phyloP scores from a whole-genome alignment of 257 asterid species.

The Ilex aquifolium region DNA sequence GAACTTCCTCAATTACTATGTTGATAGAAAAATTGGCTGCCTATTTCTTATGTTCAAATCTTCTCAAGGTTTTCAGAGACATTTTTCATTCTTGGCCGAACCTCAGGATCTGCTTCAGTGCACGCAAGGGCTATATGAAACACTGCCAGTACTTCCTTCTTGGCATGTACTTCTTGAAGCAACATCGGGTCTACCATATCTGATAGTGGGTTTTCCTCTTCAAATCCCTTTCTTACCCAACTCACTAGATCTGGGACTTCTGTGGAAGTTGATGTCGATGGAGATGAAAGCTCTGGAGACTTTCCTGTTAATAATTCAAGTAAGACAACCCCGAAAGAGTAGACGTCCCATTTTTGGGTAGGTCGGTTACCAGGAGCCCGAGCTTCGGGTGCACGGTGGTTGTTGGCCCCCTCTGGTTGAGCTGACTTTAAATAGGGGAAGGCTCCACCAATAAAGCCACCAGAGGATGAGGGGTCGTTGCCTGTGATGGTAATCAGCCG shows the following conservation, averaged over 20 bases:
- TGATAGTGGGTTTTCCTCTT: constrained; percentile 60
- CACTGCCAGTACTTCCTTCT: constrained; percentile 69
- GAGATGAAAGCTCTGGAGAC: constrained; percentile 66
- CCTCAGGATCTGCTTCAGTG: constrained; percentile 84
- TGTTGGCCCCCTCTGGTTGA: constrained; percentile 51
- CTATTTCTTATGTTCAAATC: constrained; percentile 36
- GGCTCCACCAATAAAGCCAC: constrained; percentile 87
- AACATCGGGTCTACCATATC: constrained; percentile 79
- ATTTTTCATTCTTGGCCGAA: constrained; percentile 89
- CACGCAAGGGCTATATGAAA: constrained; percentile 80
- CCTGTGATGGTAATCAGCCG: constrained; percentile 86
- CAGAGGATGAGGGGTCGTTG: constrained; percentile 74
- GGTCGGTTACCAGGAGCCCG: constrained; percentile 53
- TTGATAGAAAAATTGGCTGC: not conserved
- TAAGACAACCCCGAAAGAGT: constrained; percentile 80
- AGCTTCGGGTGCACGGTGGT: constrained; percentile 80
- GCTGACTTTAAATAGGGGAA: constrained; percentile 61
- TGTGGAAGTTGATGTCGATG: constrained; percentile 53
- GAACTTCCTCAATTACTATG: constrained; percentile 5
- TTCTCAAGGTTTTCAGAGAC: constrained; percentile 75
- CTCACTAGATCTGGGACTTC: constrained; percentile 67
- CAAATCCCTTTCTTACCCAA: constrained; percentile 93
- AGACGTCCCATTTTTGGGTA: constrained; percentile 93
- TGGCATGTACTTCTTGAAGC: constrained; percentile 64
- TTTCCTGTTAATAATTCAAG: constrained; percentile 84